These are phyloP conservation scores for Colletotrichum lentis DNA, from an alignment of 2,329 filamentous ascomycete genomes.

Conservation along the genomic window DNA sequence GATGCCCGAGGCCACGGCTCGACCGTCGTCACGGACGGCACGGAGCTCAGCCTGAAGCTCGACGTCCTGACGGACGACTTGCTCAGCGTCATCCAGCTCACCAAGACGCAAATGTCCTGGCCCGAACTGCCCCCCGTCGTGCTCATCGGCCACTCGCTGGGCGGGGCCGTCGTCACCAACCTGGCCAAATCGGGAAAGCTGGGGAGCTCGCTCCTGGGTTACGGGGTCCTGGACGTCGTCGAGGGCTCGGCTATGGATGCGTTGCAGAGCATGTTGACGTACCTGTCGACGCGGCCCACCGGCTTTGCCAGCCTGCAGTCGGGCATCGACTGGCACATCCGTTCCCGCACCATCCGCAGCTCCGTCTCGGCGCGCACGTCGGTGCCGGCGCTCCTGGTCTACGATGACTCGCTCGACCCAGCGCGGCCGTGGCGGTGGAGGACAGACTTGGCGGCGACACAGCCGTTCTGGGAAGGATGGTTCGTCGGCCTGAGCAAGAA, in stretches of 20 bases:
- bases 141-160: slow-evolving; percentile 90
- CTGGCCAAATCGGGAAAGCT: slow-evolving; percentile 74
- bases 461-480: slow-evolving; percentile 95
- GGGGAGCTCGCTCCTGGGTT: slow-evolving; percentile 77
- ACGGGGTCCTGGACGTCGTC: slow-evolving; percentile 92
- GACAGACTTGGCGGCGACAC: slow-evolving; percentile 83
- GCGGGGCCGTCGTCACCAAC: slow-evolving; percentile 89
- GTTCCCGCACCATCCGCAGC: slow-evolving; percentile 87
- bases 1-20: slow-evolving; percentile 89
- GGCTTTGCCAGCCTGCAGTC: slow-evolving; percentile 80
- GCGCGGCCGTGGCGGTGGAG: slow-evolving; percentile 78
- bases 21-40: slow-evolving; percentile 59
- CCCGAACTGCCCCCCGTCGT: slow-evolving; percentile 74
- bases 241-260: slow-evolving; percentile 97
- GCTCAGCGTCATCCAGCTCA: slow-evolving; percentile 71
- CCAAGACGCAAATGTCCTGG: slow-evolving; percentile 77
- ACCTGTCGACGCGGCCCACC: slow-evolving; percentile 81
- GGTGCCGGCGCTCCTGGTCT: slow-evolving; percentile 79
- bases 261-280: slow-evolving; percentile 91
- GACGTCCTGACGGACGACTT: slow-evolving; percentile 78
- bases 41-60: slow-evolving; percentile 71
- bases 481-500: slow-evolving; percentile 88
- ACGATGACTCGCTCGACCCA: slow-evolving; percentile 49
- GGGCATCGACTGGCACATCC: slow-evolving; percentile 93
- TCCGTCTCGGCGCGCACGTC: slow-evolving; percentile 83